Evolutionary conservation across 2,329 filamentous ascomycete species (phyloP).

Genomic region (Colletotrichum theobromicola): DNA sequence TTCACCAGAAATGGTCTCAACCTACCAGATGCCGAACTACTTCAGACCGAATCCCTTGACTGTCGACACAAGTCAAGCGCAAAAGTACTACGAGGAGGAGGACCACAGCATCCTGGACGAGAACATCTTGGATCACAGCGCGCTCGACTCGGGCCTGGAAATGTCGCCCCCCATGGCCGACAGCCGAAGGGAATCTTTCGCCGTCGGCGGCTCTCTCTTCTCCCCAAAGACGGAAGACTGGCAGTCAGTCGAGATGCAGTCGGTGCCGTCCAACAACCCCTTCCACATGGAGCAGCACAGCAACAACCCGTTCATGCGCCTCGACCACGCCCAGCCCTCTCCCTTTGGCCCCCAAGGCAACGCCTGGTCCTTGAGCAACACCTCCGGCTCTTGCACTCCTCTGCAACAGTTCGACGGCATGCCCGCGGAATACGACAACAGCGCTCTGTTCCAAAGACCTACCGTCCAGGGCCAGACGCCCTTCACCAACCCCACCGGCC

Average conservation of each 20-base stretch:
- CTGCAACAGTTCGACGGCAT: conserved; percentile 73
- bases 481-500: conserved; percentile 57
- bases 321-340: conserved; percentile 55
- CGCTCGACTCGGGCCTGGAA: conserved; percentile 65
- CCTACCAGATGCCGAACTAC: conserved; percentile 56
- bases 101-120: conserved; percentile 67
- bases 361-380: conserved; percentile 68
- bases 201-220: conserved; percentile 62
- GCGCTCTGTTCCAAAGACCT: conserved; percentile 57
- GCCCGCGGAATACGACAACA: conserved; percentile 59
- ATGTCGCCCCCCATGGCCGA: conserved; percentile 68
- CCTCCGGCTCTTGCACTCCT: conserved; percentile 76
- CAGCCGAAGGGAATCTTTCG: conserved; percentile 69
- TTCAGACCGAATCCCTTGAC: conserved; percentile 56
- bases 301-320: conserved; percentile 72
- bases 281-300: conserved; percentile 57
- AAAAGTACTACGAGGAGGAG: conserved; percentile 67
- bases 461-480: conserved; percentile 56
- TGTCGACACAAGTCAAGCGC: conserved; percentile 58
- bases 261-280: conserved; percentile 66
- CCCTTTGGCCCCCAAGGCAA: conserved; percentile 44
- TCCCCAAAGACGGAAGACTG: conserved; percentile 70
- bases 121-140: conserved; percentile 62
- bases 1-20: conserved; percentile 49
- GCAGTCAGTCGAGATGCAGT: conserved; percentile 70